Conservation (phyloP, 768 basidiomycete genomes). For the Mycena galopus region DNA sequence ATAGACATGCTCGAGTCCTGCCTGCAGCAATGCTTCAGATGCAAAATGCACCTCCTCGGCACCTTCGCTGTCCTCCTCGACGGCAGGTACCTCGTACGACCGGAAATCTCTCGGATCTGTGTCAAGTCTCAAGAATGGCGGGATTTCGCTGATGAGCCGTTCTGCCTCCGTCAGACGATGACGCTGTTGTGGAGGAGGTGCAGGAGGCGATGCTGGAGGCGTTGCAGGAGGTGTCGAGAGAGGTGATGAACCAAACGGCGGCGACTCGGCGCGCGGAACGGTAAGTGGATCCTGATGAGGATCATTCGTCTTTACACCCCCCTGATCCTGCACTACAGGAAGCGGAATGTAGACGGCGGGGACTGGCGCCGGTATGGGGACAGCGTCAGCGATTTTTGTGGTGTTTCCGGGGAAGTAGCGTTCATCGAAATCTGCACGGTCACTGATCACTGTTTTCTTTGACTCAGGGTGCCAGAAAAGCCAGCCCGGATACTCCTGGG, state of each 20-base stretch:
- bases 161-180: neutral
- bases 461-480: no score
- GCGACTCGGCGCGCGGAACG: neutral
- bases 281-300: neutral
- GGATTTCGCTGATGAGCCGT: neutral
- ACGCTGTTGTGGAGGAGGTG: neutral
- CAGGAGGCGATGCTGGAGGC: neutral
- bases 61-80: neutral
- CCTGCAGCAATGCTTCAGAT: neutral
- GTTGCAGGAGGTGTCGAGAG: neutral
- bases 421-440: no score
- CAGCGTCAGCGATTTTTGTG: no score
- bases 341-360: no score
- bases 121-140: neutral
- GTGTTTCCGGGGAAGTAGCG: no score
- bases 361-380: no score
- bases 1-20: slow-evolving; percentile 13
- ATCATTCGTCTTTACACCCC: neutral
- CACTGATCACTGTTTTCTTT: no score
- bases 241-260: neutral
- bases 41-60: neutral
- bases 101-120: neutral
- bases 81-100: neutral
- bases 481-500: slow-evolving; percentile 43
- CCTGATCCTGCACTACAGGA: neutral